Conservation (phyloP, 2,329 filamentous ascomycete genomes). For the Ceratocystis colombiana region DNA sequence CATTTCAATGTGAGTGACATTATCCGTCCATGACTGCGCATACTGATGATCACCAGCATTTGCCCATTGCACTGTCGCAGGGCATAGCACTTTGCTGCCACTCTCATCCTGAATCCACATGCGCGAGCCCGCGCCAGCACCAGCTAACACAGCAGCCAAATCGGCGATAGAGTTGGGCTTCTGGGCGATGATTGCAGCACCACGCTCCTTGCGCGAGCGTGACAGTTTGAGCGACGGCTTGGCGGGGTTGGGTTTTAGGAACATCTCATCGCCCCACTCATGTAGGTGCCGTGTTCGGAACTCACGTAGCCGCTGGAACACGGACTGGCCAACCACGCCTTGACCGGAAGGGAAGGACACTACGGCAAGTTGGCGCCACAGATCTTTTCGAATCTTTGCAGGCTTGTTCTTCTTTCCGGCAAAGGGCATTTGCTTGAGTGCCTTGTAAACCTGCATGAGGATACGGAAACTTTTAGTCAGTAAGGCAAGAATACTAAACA, state of each 20-base stretch:
- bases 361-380: conserved; percentile 52
- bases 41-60: conserved; percentile 40
- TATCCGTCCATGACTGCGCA: conserved; percentile 42
- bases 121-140: conserved; percentile 43
- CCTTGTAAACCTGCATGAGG: conserved; percentile 34
- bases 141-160: conserved; percentile 48
- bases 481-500: background rate
- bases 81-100: conserved; percentile 31
- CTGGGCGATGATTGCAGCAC: conserved; percentile 47
- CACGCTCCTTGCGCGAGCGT: conserved; percentile 39
- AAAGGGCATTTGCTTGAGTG: conserved; percentile 50
- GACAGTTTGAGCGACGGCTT: conserved; percentile 33
- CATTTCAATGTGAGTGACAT: conserved; percentile 42
- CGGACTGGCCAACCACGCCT: conserved; percentile 46
- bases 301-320: conserved; percentile 55
- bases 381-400: conserved; percentile 54
- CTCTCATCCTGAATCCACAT: conserved; percentile 31
- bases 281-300: conserved; percentile 54
- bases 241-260: conserved; percentile 34
- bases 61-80: conserved; percentile 44
- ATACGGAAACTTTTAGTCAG: too few species aligned
- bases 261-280: conserved; percentile 45
- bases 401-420: conserved; percentile 59
- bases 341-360: conserved; percentile 47
- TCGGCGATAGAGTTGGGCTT: conserved; percentile 54